A percentile compares a stretch with the other conserved stretches of the same genome.
These are phyloP conservation scores for Triticum timopheevii DNA, from an alignment of 176 grass and related monocot genomes.

Conservation along the genomic window DNA sequence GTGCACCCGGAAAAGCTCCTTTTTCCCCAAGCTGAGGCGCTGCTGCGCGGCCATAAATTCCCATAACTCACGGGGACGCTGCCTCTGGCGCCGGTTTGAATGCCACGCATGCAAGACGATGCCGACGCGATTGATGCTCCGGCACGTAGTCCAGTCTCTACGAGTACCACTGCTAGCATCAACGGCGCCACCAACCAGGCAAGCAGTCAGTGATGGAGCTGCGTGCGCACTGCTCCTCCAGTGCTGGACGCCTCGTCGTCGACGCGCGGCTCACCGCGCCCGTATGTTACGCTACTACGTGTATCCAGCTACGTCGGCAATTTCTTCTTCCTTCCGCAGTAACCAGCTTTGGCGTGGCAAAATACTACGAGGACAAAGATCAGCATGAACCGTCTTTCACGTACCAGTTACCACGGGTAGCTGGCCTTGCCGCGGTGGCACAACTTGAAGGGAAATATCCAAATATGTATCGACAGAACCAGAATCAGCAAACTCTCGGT, in stretches of 20 bases:
- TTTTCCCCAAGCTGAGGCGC: not conserved
- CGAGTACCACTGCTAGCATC: not conserved
- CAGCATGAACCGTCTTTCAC: no score
- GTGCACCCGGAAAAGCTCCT: slow-evolving; percentile 1
- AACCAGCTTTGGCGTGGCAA: no score
- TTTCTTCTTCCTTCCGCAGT: no score
- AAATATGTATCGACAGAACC: no score
- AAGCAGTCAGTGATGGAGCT: not conserved
- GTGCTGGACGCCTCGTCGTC: not conserved
- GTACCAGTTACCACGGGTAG: no score
- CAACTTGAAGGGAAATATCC: no score
- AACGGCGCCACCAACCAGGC: slow-evolving; percentile 4
- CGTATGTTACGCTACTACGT: not conserved
- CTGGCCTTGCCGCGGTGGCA: no score
- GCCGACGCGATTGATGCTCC: slow-evolving; percentile 22
- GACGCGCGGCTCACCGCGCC: not conserved
- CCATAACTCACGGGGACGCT: slow-evolving; percentile 24
- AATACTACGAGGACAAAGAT: no score
- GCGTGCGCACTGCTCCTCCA: not conserved
- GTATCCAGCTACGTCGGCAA: no score
- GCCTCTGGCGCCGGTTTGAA: not conserved
- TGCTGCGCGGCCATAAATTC: slow-evolving; percentile 1
- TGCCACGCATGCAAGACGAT: slow-evolving; percentile 21
- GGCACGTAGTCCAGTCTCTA: slow-evolving; percentile 4
- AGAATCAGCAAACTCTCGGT: no score